Evolutionary conservation across 495 filamentous ascomycete genomes (phyloP).

Genomic region (Neurospora africana): DNA sequence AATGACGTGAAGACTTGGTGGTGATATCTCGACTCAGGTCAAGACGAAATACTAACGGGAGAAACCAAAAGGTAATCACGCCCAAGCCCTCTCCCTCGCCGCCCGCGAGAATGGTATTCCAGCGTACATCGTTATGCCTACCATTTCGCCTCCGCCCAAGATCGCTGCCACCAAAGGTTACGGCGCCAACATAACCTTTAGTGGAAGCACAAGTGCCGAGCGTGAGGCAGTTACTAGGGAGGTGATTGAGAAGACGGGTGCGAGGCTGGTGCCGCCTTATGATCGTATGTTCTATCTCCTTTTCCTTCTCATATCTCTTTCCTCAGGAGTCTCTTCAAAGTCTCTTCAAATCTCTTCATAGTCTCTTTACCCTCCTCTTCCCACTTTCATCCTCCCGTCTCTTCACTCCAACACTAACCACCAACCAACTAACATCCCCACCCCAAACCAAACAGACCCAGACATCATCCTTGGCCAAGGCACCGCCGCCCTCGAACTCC

Average conservation of each 20-base stretch:
- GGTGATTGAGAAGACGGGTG: constrained; percentile 58
- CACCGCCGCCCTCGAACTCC: constrained; percentile 75
- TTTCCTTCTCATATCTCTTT: not conserved
- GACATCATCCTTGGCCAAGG: constrained; percentile 89
- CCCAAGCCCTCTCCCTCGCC: constrained; percentile 85
- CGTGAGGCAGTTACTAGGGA: constrained; percentile 63
- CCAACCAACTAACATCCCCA: not conserved
- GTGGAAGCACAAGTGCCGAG: constrained; percentile 68
- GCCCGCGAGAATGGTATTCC: constrained; percentile 49
- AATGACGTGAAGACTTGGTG: not conserved
- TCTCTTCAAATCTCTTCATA: not conserved
- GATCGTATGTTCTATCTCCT: constrained; percentile 34
- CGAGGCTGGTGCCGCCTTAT: constrained; percentile 76
- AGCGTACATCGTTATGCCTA: constrained; percentile 85
- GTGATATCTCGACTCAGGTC: too few relatives aligned
- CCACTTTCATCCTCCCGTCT: not conserved
- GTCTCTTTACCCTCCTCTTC: not conserved
- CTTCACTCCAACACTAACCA: not conserved
- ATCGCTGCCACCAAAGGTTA: constrained; percentile 70
- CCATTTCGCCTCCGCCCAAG: constrained; percentile 71
- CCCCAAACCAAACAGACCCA: constrained; percentile 34
- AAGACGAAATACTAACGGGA: too few relatives aligned
- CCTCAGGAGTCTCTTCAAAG: not conserved
- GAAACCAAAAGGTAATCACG: constrained; percentile 58
- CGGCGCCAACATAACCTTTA: constrained; percentile 71